phyloP scores from a whole-genome alignment of 2,329 filamentous ascomycete genomes.

The Pleoardoris graminearum region DNA sequence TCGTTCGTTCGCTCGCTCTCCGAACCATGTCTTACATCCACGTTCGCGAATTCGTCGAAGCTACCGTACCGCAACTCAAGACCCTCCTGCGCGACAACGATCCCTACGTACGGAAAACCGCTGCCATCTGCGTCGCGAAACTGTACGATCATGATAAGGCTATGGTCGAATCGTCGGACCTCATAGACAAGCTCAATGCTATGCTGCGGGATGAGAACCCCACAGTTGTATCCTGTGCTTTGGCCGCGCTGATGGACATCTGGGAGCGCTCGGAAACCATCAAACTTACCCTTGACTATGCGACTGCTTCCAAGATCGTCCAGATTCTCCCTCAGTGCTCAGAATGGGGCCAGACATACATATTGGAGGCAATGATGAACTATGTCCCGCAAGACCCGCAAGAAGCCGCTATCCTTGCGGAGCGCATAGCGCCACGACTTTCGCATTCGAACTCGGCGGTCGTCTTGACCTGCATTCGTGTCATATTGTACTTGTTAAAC shows the following conservation, averaged over 20 bases:
- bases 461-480: conserved; percentile 91
- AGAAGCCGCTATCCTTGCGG: conserved; percentile 86
- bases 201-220: conserved; percentile 95
- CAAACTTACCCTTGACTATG: conserved; percentile 96
- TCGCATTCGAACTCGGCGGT: conserved; percentile 97
- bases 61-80: conserved; percentile 83
- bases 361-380: conserved; percentile 95
- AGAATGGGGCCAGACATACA: conserved; percentile 99
- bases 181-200: conserved; percentile 88
- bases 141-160: conserved; percentile 94
- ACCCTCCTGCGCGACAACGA: conserved; percentile 81
- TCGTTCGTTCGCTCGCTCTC: conserved; percentile 88
- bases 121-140: conserved; percentile 94
- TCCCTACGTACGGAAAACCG: conserved; percentile 96
- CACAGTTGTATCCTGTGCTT: conserved; percentile 91
- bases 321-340: conserved; percentile 96
- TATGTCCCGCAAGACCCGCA: conserved; percentile 91
- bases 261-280: conserved; percentile 98
- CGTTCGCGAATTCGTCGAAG: conserved; percentile 92
- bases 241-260: conserved; percentile 92
- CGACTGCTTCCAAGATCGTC: conserved; percentile 96
- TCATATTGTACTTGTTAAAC: conserved; percentile 97
- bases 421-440: conserved; percentile 90
- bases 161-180: conserved; percentile 85
- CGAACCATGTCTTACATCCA: conserved; percentile 98